Evolutionary conservation across 257 asterid species (phyloP), one percentile per base, ranked within the genome.

Genomic region (Perilla frutescens): DNA sequence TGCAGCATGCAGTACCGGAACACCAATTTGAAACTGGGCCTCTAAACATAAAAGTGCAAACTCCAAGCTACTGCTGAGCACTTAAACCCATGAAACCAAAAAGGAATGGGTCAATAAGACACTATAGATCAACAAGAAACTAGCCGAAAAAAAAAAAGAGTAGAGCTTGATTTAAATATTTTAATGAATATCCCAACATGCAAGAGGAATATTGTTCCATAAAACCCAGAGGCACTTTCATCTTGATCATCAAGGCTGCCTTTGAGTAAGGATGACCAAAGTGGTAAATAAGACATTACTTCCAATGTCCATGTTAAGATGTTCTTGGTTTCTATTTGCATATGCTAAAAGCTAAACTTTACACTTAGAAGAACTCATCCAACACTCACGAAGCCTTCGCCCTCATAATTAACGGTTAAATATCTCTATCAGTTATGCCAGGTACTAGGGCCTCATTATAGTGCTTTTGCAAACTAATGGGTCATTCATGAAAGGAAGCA

Each of bases 1-100:
- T 29, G 6, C 10, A 65, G 47, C 14, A 31, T 43, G 59, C 59
- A 31, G 29, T 57, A 48, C 32, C 36, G 39, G 40, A 49, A 53
- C 69, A 32, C 68, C 66, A 68, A 53, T 7, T 47, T 60, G 14
- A 66, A 50, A 72, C 36, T 36, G 57, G n/a, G 41, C 39, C 12
- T 73, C 68, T 31, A 53, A 68, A 15, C n/a, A 53, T 61, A 45
- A 32, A 64, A 50, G 54, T 43, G 57, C 1, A 53, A 15, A 34
- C 11, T 13, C 45, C 31, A 12, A 36, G 48, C 41, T 39, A 39
- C 48, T 48, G 48, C 40, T 40, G 7, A 36, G 43, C 55, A 34
- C 51, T 36, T 8, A 3, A 70, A 56, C 60, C 54, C 61, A 63
- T 47, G 37, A 47, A 31, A 43, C 5, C 31, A 12, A 71, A 62